Base-by-base conservation (phyloP, 2,329 filamentous ascomycete species). In the Huntiella bhutanensis region DNA sequence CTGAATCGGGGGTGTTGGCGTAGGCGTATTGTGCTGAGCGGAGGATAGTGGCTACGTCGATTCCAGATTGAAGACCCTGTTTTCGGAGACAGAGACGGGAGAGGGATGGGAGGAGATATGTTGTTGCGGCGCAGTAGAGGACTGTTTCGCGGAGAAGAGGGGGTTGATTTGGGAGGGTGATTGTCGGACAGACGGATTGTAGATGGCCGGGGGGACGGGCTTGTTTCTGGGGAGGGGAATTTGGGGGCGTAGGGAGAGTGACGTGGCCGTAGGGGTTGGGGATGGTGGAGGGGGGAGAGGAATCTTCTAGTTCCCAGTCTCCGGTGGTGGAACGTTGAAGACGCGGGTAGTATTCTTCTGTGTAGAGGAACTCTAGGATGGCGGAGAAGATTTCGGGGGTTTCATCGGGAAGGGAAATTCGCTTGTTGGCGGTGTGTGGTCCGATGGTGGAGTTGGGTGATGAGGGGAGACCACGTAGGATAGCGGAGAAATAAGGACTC, bases 331-430 rank as follows among this genome's bases (percentile, higher is more conserved):
- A 85, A 73, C 83, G 82, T 63, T 85, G 83, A 66, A 95, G 71
- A 62, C 85, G 82, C 48, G 87, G 87, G 63, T 82, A 91, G 67
- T 93, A 94, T 71, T 93, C 86, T 54, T 83, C 85, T 70, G 92
- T 93, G 79, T 95, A 95, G 54, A 95, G 77, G 63, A 87, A 95
- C 69, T 95, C 87, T 67, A 95, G 84, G 57, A 95, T 71, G 58
- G 82, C 87, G 61, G 85, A 92, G 64, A 95, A 83, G 62, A 92
- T 75, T 69, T 93, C 86, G 55, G 87, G 85, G 68, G 93, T 84
- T 71, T 82, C 80, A 57, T 75, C 69, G 53, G 69, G 69, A 58
- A 73, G 81, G 69, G 69, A 82, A 69, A 75, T 80, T 63, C 75
- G 85, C 75, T 75, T 83, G 77, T 71, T 76, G 15, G 46, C 32